Conservation (phyloP, 1,284 basidiomycete genomes). For the Malassezia caprae region DNA sequence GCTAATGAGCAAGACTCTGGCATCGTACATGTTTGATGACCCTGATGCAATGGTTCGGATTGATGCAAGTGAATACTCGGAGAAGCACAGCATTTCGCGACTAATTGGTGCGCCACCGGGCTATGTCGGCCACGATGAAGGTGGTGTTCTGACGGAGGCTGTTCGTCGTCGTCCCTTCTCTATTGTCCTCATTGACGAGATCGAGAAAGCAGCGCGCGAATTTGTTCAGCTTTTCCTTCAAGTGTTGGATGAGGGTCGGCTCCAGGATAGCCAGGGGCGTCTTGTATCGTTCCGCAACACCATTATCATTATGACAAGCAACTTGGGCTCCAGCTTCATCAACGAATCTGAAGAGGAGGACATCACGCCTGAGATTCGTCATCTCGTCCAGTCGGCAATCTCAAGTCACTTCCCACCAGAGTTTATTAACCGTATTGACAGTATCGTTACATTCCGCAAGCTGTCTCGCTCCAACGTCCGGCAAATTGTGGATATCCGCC, state of each 20-base stretch:
- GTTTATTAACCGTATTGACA: constrained; percentile 54
- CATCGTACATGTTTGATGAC: constrained; percentile 53
- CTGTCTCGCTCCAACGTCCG: constrained; percentile 52
- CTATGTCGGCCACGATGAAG: constrained; percentile 82
- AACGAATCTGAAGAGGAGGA: constrained; percentile 52
- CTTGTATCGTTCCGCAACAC: constrained; percentile 47
- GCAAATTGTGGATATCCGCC: constrained; percentile 53
- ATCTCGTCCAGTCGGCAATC: constrained; percentile 52
- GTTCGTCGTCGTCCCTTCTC: constrained; percentile 47
- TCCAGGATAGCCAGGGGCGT: constrained; percentile 54
- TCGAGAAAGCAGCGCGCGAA: constrained; percentile 69
- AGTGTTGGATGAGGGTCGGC: constrained; percentile 77
- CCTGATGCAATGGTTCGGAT: constrained; percentile 55
- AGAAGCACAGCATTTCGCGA: constrained; percentile 54
- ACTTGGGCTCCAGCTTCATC: constrained; percentile 54
- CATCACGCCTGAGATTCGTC: constrained; percentile 50
- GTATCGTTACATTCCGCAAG: constrained; percentile 54
- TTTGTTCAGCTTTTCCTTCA: constrained; percentile 83
- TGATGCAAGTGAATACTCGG: constrained; percentile 52
- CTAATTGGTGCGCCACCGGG: constrained; percentile 56
- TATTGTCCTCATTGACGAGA: constrained; percentile 48
- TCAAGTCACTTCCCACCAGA: constrained; percentile 54
- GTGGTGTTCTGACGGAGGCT: constrained; percentile 57
- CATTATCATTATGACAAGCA: constrained; percentile 52
- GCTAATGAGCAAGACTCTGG: constrained; percentile 51